Evolutionary conservation across 176 grass and related monocot genomes (phyloP).

Genomic region (Eragrostis curvula): DNA sequence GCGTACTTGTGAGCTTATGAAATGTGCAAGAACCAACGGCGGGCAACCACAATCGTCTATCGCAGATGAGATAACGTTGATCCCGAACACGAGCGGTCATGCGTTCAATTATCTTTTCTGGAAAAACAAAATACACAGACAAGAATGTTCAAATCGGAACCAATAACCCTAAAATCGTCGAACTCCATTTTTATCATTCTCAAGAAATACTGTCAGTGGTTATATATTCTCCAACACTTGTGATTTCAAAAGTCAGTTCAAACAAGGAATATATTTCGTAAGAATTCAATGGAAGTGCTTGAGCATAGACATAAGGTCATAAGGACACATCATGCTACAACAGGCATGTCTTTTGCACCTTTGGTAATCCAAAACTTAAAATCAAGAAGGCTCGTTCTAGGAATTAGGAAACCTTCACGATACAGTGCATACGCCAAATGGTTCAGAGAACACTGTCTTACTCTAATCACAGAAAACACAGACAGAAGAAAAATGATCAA

Average conservation of each 20-base stretch:
- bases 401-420: not conserved
- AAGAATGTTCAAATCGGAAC: not conserved
- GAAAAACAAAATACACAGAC: not conserved
- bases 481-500: not conserved
- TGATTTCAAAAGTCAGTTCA: not conserved
- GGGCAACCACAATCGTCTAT: not conserved
- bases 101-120: not conserved
- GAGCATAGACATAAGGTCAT: not conserved
- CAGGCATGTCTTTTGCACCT: not conserved
- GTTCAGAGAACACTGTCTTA: not conserved
- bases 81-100: not conserved
- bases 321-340: not conserved
- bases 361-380: not conserved
- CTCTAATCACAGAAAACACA: not conserved
- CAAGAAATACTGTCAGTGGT: not conserved
- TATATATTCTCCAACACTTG: not conserved
- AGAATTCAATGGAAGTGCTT: not conserved
- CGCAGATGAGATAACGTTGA: not conserved
- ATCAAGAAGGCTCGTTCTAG: not conserved
- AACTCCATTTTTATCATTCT: not conserved
- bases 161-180: not conserved
- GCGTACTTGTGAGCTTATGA: not conserved
- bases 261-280: not conserved
- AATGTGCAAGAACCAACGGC: not conserved
- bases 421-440: not conserved